Percentiles rank a stretch among this genome's conserved stretches.
phyloP scores from a whole-genome alignment of 2,329 filamentous ascomycete species.

The Talaromyces sp. region DNA sequence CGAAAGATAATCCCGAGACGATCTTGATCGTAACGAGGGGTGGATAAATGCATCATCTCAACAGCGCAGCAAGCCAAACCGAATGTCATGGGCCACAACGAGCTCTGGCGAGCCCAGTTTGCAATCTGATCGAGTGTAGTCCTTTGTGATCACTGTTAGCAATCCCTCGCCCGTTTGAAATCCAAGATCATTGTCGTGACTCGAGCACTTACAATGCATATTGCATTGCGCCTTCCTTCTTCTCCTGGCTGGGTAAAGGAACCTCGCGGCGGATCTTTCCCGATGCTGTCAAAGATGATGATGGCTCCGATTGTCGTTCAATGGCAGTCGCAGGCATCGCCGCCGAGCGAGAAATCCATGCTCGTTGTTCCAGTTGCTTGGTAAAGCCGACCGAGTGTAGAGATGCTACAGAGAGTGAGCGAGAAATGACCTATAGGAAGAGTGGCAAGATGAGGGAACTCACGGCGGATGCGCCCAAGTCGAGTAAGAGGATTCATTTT shows the following conservation, averaged over 20 bases:
- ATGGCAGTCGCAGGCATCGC: constrained; percentile 40
- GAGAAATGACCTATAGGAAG: constrained; percentile 1
- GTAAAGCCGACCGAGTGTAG: constrained; percentile 26
- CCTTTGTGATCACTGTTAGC: constrained; percentile 20
- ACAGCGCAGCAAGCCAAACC: constrained; percentile 85
- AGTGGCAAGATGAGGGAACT: constrained; percentile 8
- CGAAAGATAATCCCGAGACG: constrained; percentile 83
- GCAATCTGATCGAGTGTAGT: constrained; percentile 62
- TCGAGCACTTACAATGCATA: constrained; percentile 42
- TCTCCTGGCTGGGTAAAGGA: constrained; percentile 46
- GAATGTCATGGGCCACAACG: constrained; percentile 89
- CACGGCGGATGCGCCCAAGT: constrained; percentile 15
- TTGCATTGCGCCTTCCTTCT: constrained; percentile 49
- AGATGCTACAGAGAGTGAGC: constrained; percentile 25
- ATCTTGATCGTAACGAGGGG: constrained; percentile 86
- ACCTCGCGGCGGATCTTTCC: constrained; percentile 46
- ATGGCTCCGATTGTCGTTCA: constrained; percentile 30
- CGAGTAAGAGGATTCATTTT: constrained; percentile 13
- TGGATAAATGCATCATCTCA: constrained; percentile 93
- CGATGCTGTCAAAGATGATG: constrained; percentile 34
- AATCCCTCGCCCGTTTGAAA: background rate
- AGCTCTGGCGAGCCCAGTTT: constrained; percentile 85
- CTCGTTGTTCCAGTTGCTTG: constrained; percentile 33
- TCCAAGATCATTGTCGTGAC: background rate
- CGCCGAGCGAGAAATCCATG: constrained; percentile 40